These are phyloP conservation scores for Akanthomyces lecanii DNA, from an alignment of 2,329 filamentous ascomycete species.

Conservation along the genomic window DNA sequence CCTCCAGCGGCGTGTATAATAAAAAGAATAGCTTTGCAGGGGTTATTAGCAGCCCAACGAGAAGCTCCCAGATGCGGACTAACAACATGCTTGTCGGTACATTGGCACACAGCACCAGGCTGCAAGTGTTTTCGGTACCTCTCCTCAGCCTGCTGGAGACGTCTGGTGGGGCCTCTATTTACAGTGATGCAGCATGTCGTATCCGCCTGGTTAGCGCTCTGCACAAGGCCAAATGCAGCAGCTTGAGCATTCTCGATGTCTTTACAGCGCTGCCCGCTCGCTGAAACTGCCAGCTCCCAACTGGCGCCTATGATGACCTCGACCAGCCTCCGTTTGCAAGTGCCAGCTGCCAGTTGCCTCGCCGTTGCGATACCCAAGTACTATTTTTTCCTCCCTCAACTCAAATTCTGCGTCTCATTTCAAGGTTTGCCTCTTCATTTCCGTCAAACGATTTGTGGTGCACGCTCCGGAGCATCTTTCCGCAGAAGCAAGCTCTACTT, in stretches of 20 bases:
- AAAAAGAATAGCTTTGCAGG: conserved; percentile 3
- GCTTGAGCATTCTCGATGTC: not conserved
- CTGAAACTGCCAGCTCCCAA: not conserved
- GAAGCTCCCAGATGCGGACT: not conserved
- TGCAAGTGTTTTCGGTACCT: not conserved
- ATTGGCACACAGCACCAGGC: not conserved
- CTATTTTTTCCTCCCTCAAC: not conserved
- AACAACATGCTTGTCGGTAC: not conserved
- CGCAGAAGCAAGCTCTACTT: not conserved
- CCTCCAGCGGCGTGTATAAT: not conserved
- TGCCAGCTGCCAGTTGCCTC: not conserved
- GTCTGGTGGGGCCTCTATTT: not conserved
- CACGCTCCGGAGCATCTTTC: not conserved
- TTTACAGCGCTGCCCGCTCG: not conserved
- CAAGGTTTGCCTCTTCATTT: not conserved
- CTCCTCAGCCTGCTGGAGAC: not conserved
- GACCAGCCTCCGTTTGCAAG: not conserved
- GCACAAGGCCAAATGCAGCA: not conserved
- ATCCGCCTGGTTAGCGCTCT: not conserved
- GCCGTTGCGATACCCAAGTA: not conserved
- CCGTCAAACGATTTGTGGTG: not conserved
- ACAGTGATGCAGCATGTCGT: not conserved
- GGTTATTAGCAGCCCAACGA: conserved; percentile 1
- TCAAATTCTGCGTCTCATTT: not conserved
- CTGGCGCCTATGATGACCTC: not conserved